Percentiles rank a stretch among this genome's conserved stretches.
Evolutionary conservation across 495 filamentous ascomycete genomes (phyloP).

Genomic region (Xylaria flabelliformis): DNA sequence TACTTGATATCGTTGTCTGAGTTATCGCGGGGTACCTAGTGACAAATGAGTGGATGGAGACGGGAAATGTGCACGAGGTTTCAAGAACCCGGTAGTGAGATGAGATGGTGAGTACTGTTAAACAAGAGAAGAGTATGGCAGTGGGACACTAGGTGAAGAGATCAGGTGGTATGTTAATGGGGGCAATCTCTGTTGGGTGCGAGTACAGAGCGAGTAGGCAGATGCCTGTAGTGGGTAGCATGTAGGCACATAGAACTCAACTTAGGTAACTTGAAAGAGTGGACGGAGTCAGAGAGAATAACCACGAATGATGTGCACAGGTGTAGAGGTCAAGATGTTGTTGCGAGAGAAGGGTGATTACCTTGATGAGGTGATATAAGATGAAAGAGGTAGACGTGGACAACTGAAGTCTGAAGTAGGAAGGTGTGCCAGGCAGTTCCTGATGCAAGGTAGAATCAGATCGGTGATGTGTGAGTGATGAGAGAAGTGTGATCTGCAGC

Average conservation of each 20-base stretch:
- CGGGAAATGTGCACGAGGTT: background rate
- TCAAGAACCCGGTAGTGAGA: background rate
- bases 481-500: background rate
- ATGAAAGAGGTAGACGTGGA: background rate
- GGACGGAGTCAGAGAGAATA: background rate
- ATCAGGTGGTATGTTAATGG: background rate
- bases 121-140: background rate
- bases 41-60: background rate
- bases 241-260: background rate
- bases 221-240: background rate
- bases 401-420: background rate
- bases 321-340: background rate
- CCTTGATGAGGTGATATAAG: background rate
- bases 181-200: background rate
- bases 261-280: background rate
- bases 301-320: background rate
- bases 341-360: background rate
- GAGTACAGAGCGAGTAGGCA: background rate
- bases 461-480: background rate
- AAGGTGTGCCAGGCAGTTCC: slow-evolving; percentile 3
- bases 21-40: background rate
- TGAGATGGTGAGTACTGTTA: background rate
- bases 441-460: background rate
- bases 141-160: background rate
- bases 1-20: background rate